Percentiles rank a stretch among this genome's conserved stretches.
These are phyloP conservation scores for Aquilaria yunnanensis DNA, from an alignment of 345 rosid species.

Conservation along the genomic window DNA sequence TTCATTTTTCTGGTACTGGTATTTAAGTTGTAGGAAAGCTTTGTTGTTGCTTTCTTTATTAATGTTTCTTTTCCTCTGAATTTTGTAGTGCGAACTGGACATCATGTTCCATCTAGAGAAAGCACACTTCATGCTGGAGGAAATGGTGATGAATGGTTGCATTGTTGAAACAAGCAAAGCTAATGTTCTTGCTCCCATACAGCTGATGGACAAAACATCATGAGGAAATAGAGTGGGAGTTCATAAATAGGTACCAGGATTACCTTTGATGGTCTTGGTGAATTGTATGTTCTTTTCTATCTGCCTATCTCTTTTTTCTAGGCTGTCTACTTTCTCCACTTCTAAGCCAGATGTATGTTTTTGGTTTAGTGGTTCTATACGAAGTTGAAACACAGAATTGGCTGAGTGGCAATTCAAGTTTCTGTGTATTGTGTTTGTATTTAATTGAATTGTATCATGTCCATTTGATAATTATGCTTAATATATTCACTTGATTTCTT, in stretches of 20 bases:
- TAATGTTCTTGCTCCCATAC: slow-evolving; percentile 70
- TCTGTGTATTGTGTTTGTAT: not conserved
- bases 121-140: slow-evolving; percentile 98
- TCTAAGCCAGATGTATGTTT: not conserved
- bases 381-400: not conserved
- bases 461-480: too few species aligned
- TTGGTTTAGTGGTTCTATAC: too few species aligned
- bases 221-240: slow-evolving; percentile 14
- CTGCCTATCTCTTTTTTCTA: not conserved
- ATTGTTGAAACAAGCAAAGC: slow-evolving; percentile 92
- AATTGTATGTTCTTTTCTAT: slow-evolving; percentile 10
- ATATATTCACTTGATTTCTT: too few species aligned
- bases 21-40: not conserved
- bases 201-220: slow-evolving; percentile 80
- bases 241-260: not conserved
- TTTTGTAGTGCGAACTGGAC: slow-evolving; percentile 81
- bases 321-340: not conserved
- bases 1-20: not conserved
- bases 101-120: slow-evolving; percentile 99
- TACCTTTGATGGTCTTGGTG: slow-evolving; percentile 9
- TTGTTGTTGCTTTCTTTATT: not conserved
- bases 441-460: not conserved
- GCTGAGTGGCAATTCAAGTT: not conserved
- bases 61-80: not conserved
- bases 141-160: slow-evolving; percentile 97